These are phyloP conservation scores for Tetrapisispora fleetii DNA, from an alignment of 805 yeast genomes.

Conservation along the genomic window DNA sequence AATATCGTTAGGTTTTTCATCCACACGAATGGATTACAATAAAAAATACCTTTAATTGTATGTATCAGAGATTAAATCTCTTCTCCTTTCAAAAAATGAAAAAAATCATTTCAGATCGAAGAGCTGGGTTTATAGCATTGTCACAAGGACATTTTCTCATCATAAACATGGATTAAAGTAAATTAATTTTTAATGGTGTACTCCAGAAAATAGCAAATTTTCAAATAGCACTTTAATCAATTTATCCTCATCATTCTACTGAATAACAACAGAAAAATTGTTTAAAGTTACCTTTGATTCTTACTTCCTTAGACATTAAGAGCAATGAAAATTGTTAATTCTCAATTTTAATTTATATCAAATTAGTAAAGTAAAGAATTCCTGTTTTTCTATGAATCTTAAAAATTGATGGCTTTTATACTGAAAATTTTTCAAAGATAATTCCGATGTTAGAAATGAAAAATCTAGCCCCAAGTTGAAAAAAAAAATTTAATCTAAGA, in stretches of 20 bases:
- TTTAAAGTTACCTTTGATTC: neutral
- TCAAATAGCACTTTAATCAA: neutral
- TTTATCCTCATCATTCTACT: neutral
- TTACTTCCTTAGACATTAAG: no score
- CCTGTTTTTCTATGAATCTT: no score
- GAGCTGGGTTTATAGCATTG: conserved; percentile 35
- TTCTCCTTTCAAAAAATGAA: conserved; percentile 17
- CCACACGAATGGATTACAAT: no score
- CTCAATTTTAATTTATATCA: no score
- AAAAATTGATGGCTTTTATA: no score
- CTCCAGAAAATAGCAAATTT: neutral
- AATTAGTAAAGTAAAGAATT: no score
- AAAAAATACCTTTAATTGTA: neutral
- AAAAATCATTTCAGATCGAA: conserved; percentile 24
- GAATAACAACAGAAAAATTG: neutral
- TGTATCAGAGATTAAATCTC: conserved; percentile 29
- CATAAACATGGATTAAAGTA: conserved; percentile 22
- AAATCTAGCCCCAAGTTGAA: no score
- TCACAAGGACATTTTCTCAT: conserved; percentile 32
- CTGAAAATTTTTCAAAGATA: no score
- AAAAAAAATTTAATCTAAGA: no score
- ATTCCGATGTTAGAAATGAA: no score
- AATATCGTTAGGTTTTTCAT: neutral
- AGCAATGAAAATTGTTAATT: no score
- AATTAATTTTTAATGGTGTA: neutral